Percentiles rank a stretch among this genome's conserved stretches.
phyloP scores from a whole-genome alignment of 352 stramenopile species.

The Globisporangium barbulae region DNA sequence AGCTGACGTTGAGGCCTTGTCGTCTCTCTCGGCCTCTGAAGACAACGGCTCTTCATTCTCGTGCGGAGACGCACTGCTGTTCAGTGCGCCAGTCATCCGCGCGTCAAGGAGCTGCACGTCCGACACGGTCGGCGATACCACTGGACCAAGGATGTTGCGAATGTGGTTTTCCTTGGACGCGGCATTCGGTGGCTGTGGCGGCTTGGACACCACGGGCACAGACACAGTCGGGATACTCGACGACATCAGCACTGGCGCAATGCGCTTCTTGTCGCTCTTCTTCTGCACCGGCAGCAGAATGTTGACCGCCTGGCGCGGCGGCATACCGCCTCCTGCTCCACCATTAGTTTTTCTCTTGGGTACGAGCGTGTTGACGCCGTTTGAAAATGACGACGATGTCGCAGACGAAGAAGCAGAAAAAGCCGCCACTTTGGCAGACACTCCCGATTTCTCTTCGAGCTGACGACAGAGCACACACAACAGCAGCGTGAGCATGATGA shows the following conservation, averaged over 20 bases:
- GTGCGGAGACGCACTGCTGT: conserved; percentile 20
- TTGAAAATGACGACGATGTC: conserved; percentile 2
- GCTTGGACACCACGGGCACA: neutral
- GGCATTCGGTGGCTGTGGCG: conserved; percentile 25
- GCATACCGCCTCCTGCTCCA: conserved; percentile 1
- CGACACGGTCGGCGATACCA: conserved; percentile 43
- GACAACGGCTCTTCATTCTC: conserved; percentile 2
- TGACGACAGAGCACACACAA: conserved; percentile 17
- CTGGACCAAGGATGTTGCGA: conserved; percentile 69
- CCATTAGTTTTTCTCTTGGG: conserved; percentile 60
- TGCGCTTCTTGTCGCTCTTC: conserved; percentile 68
- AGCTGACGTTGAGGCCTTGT: neutral
- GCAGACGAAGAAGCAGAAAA: neutral
- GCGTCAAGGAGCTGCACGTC: conserved; percentile 54
- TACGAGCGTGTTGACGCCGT: conserved; percentile 44
- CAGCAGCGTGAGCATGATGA: neutral
- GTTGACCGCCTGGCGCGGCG: conserved; percentile 28
- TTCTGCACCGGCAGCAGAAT: conserved; percentile 33
- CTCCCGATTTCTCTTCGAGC: conserved; percentile 60
- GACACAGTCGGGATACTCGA: conserved; percentile 20
- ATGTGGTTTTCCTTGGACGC: conserved; percentile 79
- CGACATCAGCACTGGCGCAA: conserved; percentile 42
- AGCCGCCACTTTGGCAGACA: conserved; percentile 7
- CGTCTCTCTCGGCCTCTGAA: neutral
- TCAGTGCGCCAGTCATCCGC: conserved; percentile 41